phyloP scores from a whole-genome alignment of 495 filamentous ascomycete genomes.

The Amniculicola lignicola region DNA sequence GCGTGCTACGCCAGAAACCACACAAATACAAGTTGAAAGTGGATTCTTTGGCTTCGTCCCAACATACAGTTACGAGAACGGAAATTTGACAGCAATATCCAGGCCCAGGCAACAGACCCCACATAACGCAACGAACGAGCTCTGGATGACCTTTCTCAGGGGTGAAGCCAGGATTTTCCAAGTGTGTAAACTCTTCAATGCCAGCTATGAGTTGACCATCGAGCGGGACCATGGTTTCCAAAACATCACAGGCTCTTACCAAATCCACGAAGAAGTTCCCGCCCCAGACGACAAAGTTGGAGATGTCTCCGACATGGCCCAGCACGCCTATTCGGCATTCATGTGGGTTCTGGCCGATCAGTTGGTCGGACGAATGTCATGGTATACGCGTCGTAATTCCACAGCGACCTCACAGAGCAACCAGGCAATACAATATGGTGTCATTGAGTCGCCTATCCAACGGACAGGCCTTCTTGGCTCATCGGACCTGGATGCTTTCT shows the following conservation, averaged over 20 bases:
- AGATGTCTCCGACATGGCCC: conserved; percentile 14
- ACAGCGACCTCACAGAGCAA: background rate
- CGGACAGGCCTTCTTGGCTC: conserved; percentile 10
- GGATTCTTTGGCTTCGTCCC: conserved; percentile 17
- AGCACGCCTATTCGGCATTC: conserved; percentile 20
- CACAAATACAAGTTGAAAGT: background rate
- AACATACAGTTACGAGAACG: background rate
- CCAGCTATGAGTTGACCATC: conserved; percentile 6
- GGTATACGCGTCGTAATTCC: conserved; percentile 3
- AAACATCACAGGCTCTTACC: conserved; percentile 16
- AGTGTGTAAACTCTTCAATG: conserved; percentile 11
- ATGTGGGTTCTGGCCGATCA: conserved; percentile 10
- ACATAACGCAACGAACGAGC: conserved; percentile 8
- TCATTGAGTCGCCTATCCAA: conserved; percentile 8
- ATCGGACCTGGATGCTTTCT: conserved; percentile 18
- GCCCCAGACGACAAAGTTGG: conserved; percentile 3
- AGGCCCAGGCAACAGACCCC: conserved; percentile 12
- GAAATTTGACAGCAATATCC: background rate
- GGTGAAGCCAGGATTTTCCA: conserved; percentile 7
- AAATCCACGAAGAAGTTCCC: conserved; percentile 2
- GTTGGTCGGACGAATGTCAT: conserved; percentile 9
- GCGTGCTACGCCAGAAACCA: background rate
- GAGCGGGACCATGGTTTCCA: conserved; percentile 8
- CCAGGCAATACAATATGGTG: conserved; percentile 1
- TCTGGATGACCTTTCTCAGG: conserved; percentile 20